These are phyloP conservation scores for Aspergillus cavernicola DNA, from an alignment of 495 filamentous ascomycete species.

Conservation along the genomic window DNA sequence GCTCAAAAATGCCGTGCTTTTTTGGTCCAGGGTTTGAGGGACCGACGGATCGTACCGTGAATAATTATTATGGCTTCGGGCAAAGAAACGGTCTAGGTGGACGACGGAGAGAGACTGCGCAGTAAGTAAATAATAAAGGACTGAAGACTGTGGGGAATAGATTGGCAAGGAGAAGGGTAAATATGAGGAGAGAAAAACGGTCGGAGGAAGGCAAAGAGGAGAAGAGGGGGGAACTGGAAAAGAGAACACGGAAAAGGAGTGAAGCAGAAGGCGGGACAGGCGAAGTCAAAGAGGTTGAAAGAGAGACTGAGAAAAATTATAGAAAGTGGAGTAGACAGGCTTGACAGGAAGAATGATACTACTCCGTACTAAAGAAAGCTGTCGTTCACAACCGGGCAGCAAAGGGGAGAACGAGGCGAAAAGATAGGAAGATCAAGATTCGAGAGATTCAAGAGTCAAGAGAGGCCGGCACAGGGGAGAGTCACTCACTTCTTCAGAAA, in stretches of 20 bases:
- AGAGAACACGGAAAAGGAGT: constrained; percentile 16
- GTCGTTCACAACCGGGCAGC: neutral
- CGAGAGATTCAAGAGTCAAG: neutral
- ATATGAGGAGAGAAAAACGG: constrained; percentile 15
- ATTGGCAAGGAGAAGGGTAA: constrained; percentile 7
- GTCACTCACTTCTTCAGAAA: neutral
- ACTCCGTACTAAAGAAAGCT: neutral
- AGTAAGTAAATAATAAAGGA: neutral
- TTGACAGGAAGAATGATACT: neutral
- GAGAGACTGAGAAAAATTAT: neutral
- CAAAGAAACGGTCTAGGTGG: constrained; percentile 4
- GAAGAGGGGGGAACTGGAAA: constrained; percentile 8
- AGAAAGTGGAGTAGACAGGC: constrained; percentile 1
- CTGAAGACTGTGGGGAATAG: neutral
- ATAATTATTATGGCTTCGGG: constrained; percentile 10
- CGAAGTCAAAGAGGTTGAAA: neutral
- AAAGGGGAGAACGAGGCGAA: constrained; percentile 2
- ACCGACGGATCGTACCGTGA: constrained; percentile 22
- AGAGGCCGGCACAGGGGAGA: neutral
- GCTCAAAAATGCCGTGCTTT: neutral
- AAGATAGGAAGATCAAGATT: constrained; percentile 1
- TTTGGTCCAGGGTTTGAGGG: too few relatives aligned
- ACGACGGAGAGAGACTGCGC: too few relatives aligned
- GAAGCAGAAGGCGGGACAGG: constrained; percentile 9
- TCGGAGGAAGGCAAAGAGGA: constrained; percentile 12